Evolutionary conservation across 768 basidiomycete genomes (phyloP).

Genomic region (Mycena vitilis): DNA sequence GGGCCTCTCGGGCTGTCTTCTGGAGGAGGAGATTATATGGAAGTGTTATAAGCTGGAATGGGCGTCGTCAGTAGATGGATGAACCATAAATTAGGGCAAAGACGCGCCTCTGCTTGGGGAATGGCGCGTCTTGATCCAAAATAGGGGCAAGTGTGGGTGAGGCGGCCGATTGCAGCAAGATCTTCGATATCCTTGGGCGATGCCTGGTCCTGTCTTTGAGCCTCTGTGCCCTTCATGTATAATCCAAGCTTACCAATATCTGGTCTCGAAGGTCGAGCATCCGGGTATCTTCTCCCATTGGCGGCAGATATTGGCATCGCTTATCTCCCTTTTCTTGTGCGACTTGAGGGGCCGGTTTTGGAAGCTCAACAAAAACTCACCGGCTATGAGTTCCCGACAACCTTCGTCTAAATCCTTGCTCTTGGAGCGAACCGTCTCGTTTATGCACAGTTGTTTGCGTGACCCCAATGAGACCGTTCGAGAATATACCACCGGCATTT

Average conservation of each 20-base stretch:
- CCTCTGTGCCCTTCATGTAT: neutral
- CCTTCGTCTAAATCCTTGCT: constrained; percentile 85
- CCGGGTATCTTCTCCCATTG: constrained; percentile 69
- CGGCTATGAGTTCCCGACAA: constrained; percentile 83
- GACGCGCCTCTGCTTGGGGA: constrained; percentile 85
- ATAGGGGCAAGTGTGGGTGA: constrained; percentile 86
- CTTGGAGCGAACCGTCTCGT: constrained; percentile 76
- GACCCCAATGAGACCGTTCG: constrained; percentile 90
- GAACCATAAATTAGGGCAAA: neutral
- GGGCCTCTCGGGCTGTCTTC: constrained; percentile 83
- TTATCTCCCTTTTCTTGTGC: constrained; percentile 68
- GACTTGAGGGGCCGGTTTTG: neutral
- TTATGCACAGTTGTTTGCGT: constrained; percentile 92
- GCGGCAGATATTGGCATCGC: constrained; percentile 83
- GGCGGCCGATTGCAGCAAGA: constrained; percentile 77
- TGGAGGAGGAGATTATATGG: constrained; percentile 95
- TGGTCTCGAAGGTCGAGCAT: constrained; percentile 91
- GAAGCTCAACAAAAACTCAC: constrained; percentile 49
- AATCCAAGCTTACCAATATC: constrained; percentile 65
- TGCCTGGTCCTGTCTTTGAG: constrained; percentile 61
- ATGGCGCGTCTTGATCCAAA: constrained; percentile 92
- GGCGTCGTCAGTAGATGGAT: neutral
- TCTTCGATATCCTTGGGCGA: constrained; percentile 96
- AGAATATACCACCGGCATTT: constrained; percentile 42
- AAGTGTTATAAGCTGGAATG: constrained; percentile 80